These are phyloP conservation scores for Phytophthora cactorum DNA, from an alignment of 352 stramenopile species.

Conservation along the genomic window DNA sequence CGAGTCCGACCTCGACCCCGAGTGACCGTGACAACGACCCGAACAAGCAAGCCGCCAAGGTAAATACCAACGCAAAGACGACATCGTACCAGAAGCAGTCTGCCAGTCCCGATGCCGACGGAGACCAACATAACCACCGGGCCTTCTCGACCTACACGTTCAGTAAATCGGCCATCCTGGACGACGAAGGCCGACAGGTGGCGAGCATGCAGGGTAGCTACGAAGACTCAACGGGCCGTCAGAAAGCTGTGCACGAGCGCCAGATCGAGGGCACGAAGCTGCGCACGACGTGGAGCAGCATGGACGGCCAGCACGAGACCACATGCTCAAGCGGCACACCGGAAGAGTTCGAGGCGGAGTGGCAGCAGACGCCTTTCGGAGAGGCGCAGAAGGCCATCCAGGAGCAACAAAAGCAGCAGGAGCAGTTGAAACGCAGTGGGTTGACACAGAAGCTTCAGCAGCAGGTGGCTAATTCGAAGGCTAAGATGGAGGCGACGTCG, in stretches of 20 bases:
- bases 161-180: constrained; percentile 22
- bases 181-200: constrained; percentile 10
- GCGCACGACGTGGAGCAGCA: no score
- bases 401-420: background rate
- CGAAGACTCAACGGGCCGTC: constrained; percentile 55
- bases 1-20: background rate
- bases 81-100: background rate
- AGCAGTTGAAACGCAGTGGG: background rate
- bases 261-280: no score
- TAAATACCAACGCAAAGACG: background rate
- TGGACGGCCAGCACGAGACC: constrained; percentile 44
- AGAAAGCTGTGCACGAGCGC: constrained; percentile 65
- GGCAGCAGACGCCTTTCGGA: constrained; percentile 60
- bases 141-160: no score
- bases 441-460: background rate
- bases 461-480: background rate
- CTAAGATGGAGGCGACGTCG: background rate
- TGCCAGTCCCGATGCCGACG: background rate
- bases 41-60: background rate
- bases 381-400: constrained; percentile 49
- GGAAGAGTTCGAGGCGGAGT: constrained; percentile 68
- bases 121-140: no score
- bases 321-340: constrained; percentile 46
- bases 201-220: constrained; percentile 40
- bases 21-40: no score